Percentiles rank a stretch among this genome's conserved stretches.
Conservation (phyloP, 176 grass and related monocot genomes). For the Ananas comosus region DNA sequence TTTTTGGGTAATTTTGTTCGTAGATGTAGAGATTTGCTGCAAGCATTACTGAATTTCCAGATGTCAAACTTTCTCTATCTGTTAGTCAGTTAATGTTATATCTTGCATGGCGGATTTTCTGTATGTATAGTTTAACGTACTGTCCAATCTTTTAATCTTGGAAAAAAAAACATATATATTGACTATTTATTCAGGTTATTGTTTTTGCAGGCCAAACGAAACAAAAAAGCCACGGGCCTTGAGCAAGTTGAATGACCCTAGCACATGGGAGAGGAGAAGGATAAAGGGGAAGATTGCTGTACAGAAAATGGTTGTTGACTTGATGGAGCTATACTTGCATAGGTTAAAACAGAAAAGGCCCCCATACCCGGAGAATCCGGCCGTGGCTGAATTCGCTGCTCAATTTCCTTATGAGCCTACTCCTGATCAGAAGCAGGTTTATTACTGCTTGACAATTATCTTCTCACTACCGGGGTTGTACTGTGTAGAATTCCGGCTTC, state of each 20-base stretch:
- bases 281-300: slow-evolving; percentile 88
- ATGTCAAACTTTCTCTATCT: neutral
- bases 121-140: neutral
- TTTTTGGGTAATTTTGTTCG: neutral
- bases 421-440: slow-evolving; percentile 75
- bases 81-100: neutral
- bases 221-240: slow-evolving; percentile 64
- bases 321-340: slow-evolving; percentile 92
- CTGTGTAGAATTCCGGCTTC: too few species aligned
- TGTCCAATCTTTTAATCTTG: too few species aligned
- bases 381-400: slow-evolving; percentile 56
- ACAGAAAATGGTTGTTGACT: slow-evolving; percentile 95
- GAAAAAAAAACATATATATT: slow-evolving; percentile 23
- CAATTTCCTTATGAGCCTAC: slow-evolving; percentile 90
- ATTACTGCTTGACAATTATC: neutral
- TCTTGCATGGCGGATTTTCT: neutral
- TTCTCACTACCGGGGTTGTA: too few species aligned
- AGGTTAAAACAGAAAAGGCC: slow-evolving; percentile 71
- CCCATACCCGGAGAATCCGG: slow-evolving; percentile 41
- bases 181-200: slow-evolving; percentile 58
- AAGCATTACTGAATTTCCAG: neutral
- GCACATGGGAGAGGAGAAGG: slow-evolving; percentile 79
- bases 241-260: slow-evolving; percentile 76
- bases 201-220: slow-evolving; percentile 68
- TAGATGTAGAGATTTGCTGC: neutral